These are phyloP conservation scores for Gracilaria vermiculophylla DNA, from an alignment of 23 red algal species.

Conservation along the genomic window DNA sequence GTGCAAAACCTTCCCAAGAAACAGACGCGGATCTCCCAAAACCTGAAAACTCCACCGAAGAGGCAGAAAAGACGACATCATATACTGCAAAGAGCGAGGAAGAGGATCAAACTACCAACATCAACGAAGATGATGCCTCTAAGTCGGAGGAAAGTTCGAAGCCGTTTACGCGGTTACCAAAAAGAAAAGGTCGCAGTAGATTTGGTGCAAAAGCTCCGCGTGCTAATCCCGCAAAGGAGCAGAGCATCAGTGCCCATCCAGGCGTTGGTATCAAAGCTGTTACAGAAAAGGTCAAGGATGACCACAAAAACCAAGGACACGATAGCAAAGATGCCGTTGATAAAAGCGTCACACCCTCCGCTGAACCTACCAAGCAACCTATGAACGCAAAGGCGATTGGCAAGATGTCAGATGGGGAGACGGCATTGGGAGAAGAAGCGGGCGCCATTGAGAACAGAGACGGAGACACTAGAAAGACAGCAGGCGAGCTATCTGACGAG, in stretches of 20 bases:
- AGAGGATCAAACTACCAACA: neutral
- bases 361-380: neutral
- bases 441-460: neutral
- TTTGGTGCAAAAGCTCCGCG: neutral
- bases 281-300: neutral
- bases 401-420: neutral
- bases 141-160: neutral
- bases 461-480: neutral
- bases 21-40: neutral
- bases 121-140: neutral
- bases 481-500: neutral
- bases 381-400: neutral
- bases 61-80: neutral
- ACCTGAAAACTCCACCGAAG: neutral
- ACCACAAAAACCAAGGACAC: neutral
- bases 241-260: neutral
- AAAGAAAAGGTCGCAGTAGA: conserved; percentile 9
- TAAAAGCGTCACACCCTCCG: neutral
- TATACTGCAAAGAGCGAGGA: neutral
- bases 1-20: neutral
- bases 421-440: neutral
- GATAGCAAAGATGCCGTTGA: neutral
- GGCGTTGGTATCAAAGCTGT: neutral
- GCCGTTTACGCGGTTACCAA: neutral
- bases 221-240: neutral